A percentile compares a stretch with the other conserved stretches of the same genome.
Evolutionary conservation across 306 rosid species (phyloP).

Genomic region (Rubus parviflorus): DNA sequence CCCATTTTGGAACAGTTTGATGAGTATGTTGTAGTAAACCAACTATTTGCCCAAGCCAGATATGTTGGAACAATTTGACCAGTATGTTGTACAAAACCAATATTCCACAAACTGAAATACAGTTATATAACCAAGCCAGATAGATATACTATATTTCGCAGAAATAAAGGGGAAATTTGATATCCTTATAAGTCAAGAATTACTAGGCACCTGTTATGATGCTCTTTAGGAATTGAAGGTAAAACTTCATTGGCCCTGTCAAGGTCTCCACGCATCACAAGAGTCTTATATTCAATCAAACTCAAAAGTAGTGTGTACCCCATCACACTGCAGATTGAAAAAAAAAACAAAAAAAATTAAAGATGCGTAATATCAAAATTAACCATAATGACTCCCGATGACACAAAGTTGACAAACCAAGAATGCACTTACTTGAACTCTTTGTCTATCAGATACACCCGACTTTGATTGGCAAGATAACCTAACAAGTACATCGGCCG

Average conservation of each 20-base stretch:
- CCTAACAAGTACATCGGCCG: slow-evolving; percentile 99
- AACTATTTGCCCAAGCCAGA: background rate
- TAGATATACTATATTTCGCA: background rate
- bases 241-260: slow-evolving; percentile 92
- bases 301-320: slow-evolving; percentile 94
- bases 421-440: slow-evolving; percentile 85
- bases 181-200: background rate
- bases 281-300: slow-evolving; percentile 98
- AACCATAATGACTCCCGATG: slow-evolving; percentile 18
- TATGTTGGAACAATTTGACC: background rate
- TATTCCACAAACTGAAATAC: background rate
- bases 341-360: background rate
- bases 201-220: slow-evolving; percentile 73
- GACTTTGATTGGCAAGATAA: slow-evolving; percentile 94
- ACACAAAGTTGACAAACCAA: slow-evolving; percentile 16
- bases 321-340: slow-evolving; percentile 61
- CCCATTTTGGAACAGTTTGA: background rate
- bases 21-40: background rate
- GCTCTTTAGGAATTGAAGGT: slow-evolving; percentile 95
- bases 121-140: background rate
- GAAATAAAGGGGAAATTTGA: background rate
- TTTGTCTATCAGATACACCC: slow-evolving; percentile 93
- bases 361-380: slow-evolving; percentile 18
- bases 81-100: background rate
- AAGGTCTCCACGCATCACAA: slow-evolving; percentile 96